Percentiles rank a stretch among this genome's conserved stretches.
Evolutionary conservation across 192 early-diverging fungal genomes (phyloP).

Genomic region (Coemansia sp.): DNA sequence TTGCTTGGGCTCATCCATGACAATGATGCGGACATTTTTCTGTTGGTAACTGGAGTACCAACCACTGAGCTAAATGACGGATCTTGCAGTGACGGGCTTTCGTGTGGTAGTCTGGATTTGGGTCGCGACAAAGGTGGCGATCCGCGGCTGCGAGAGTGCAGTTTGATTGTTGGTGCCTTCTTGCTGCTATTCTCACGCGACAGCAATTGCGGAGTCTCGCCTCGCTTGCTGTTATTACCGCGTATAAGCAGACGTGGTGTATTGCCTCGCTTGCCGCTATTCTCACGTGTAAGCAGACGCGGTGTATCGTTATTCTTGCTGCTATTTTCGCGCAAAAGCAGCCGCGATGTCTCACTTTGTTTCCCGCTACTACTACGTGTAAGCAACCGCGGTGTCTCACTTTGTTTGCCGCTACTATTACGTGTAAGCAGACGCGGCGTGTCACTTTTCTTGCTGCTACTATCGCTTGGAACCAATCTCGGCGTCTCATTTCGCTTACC

Average conservation of each 20-base stretch:
- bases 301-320: too few species aligned
- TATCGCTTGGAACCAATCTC: too few species aligned
- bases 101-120: not conserved
- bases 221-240: too few species aligned
- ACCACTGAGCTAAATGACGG: not conserved
- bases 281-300: not conserved
- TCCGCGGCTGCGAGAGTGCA: not conserved
- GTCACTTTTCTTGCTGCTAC: too few species aligned
- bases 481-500: too few species aligned
- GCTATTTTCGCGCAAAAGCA: too few species aligned
- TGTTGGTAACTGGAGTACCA: not conserved
- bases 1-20: slow-evolving; percentile 13
- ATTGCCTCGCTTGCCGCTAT: not conserved
- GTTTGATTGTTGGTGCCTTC: not conserved
- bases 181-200: not conserved
- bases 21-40: slow-evolving; percentile 10
- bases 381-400: not conserved
- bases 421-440: too few species aligned
- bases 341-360: too few species aligned
- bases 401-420: too few species aligned
- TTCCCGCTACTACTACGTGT: too few species aligned
- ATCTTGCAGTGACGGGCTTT: not conserved
- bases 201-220: too few species aligned
- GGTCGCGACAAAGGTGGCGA: not conserved
- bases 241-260: too few species aligned